phyloP scores from a whole-genome alignment of 1,284 basidiomycete species.

The Coniferiporia weirii region DNA sequence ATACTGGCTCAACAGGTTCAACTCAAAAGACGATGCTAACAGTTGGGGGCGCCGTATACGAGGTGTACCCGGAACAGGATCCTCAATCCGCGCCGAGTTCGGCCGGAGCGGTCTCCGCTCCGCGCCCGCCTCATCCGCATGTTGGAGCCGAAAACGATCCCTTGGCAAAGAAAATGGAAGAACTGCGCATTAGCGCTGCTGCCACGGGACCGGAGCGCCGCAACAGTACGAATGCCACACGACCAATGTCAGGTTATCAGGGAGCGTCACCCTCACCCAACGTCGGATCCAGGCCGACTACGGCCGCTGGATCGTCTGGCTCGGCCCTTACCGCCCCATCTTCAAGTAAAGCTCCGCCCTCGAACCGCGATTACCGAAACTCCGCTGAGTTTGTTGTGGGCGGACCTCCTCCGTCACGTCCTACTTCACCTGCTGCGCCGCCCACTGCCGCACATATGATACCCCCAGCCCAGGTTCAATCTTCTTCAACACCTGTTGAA shows the following conservation, averaged over 20 bases:
- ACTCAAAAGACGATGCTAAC: slow-evolving; percentile 61
- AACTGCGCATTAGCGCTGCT: slow-evolving; percentile 34
- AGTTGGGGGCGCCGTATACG: slow-evolving; percentile 60
- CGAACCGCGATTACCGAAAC: slow-evolving; percentile 48
- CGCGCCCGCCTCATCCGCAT: slow-evolving; percentile 22
- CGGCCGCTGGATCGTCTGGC: slow-evolving; percentile 11
- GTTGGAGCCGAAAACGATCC: slow-evolving; percentile 58
- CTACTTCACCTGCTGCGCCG: slow-evolving; percentile 56
- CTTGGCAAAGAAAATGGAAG: slow-evolving; percentile 65
- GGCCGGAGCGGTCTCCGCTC: slow-evolving; percentile 5
- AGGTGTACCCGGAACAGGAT: slow-evolving; percentile 59
- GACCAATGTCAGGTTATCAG: slow-evolving; percentile 17
- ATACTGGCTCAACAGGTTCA: not conserved
- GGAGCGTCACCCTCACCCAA: slow-evolving; percentile 28
- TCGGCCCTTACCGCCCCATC: slow-evolving; percentile 7
- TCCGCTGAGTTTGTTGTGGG: slow-evolving; percentile 75
- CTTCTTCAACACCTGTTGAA: slow-evolving; percentile 47
- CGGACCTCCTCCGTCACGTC: slow-evolving; percentile 62
- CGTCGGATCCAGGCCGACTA: slow-evolving; percentile 7
- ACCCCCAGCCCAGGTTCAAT: slow-evolving; percentile 43
- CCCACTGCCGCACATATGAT: slow-evolving; percentile 74
- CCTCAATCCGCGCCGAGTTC: slow-evolving; percentile 30
- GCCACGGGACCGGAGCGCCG: slow-evolving; percentile 29
- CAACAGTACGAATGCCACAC: slow-evolving; percentile 20
- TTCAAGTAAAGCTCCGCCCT: slow-evolving; percentile 7